These are phyloP conservation scores for Phytopythium vexans DNA, from an alignment of 352 stramenopile species.

Conservation along the genomic window DNA sequence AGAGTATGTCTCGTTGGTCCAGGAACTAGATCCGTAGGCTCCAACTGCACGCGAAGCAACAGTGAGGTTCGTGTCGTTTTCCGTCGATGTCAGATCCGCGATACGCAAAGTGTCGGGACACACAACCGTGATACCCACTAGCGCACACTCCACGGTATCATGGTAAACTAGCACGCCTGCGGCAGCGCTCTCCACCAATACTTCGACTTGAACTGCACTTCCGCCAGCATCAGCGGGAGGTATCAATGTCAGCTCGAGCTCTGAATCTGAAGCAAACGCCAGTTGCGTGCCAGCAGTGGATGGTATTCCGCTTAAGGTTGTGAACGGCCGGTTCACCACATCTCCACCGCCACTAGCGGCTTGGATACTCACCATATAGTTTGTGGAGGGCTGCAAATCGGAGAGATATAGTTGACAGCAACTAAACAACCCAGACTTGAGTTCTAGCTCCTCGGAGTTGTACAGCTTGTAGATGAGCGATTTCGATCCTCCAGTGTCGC, in stretches of 20 bases:
- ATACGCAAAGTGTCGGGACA: constrained; percentile 22
- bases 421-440: too few species aligned
- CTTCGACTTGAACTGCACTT: constrained; percentile 10
- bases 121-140: constrained; percentile 1
- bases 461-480: too few species aligned
- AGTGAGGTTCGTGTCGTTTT: constrained; percentile 11
- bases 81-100: constrained; percentile 2
- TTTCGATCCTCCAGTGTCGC: constrained; percentile 27
- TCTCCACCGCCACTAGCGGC: constrained; percentile 12
- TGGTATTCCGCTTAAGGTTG: constrained; percentile 23
- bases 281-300: constrained; percentile 16
- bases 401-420: constrained; percentile 1
- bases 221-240: constrained; percentile 12
- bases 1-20: constrained; percentile 17
- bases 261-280: constrained; percentile 16
- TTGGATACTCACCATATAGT: constrained; percentile 23
- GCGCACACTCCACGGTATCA: constrained; percentile 4
- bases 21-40: constrained; percentile 22
- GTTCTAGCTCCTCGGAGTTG: too few species aligned
- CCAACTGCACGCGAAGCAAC: constrained; percentile 28
- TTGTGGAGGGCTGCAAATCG: constrained; percentile 13
- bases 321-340: constrained; percentile 27
- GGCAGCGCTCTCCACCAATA: constrained; percentile 5
- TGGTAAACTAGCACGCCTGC: constrained; percentile 4
- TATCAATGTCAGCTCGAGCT: constrained; percentile 20